Conservation (phyloP, 2,329 filamentous ascomycete species). For the Fusarium metavorans region DNA sequence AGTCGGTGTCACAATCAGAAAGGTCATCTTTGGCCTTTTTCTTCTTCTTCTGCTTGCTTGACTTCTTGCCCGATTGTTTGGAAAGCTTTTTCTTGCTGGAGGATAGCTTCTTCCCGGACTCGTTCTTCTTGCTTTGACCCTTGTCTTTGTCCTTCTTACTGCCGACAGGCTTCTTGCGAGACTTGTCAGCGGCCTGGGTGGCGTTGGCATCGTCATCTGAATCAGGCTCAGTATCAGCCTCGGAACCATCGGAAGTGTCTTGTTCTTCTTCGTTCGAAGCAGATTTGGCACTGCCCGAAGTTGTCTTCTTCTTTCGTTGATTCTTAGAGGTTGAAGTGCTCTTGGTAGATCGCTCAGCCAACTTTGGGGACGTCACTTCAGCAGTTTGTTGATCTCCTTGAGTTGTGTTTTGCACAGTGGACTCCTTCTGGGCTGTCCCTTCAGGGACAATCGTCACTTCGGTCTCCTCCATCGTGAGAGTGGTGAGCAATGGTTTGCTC, state of each 20-base stretch:
- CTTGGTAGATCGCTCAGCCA: conserved; percentile 17
- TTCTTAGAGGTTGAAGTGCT: conserved; percentile 19
- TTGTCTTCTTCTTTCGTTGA: conserved; percentile 27
- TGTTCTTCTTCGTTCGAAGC: conserved; percentile 15
- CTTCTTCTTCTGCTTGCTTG: conserved; percentile 23
- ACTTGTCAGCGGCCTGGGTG: neutral
- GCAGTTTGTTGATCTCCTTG: conserved; percentile 17
- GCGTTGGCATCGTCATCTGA: conserved; percentile 29
- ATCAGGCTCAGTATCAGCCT: conserved; percentile 27
- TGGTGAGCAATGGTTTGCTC: neutral
- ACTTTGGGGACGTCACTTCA: conserved; percentile 17
- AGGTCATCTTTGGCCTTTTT: conserved; percentile 3
- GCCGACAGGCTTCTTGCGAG: conserved; percentile 28
- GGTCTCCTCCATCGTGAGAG: conserved; percentile 33
- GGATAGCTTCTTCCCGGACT: conserved; percentile 4
- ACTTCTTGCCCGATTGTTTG: conserved; percentile 10
- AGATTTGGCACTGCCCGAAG: conserved; percentile 7
- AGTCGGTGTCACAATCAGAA: conserved; percentile 34
- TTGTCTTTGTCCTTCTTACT: conserved; percentile 18
- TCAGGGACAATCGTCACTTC: conserved; percentile 27
- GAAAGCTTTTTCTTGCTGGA: conserved; percentile 24
- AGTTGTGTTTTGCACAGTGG: conserved; percentile 19
- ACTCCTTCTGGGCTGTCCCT: conserved; percentile 32
- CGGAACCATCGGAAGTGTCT: conserved; percentile 23
- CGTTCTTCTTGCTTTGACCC: conserved; percentile 21